A percentile compares a stretch with the other conserved stretches of the same genome.
phyloP scores from a whole-genome alignment of 1,284 basidiomycete genomes.

The Sporisorium sorghi region DNA sequence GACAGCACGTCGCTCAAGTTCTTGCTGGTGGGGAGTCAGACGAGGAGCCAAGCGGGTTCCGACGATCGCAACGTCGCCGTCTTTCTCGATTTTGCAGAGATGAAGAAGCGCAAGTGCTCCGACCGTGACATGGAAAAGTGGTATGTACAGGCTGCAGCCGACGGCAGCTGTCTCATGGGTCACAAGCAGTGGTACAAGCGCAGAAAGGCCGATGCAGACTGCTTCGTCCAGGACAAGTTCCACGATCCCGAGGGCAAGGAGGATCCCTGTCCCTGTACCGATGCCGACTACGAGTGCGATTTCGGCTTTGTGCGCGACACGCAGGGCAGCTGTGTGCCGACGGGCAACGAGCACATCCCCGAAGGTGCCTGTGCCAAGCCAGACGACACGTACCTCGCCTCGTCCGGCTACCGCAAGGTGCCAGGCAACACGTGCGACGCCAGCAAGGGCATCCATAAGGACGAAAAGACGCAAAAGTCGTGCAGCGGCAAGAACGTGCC shows the following conservation, averaged over 20 bases:
- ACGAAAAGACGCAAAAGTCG: conserved; percentile 78
- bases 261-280: conserved; percentile 84
- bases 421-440: conserved; percentile 89
- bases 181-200: conserved; percentile 96
- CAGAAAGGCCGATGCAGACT: conserved; percentile 84
- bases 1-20: conserved; percentile 91
- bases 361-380: conserved; percentile 77
- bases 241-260: conserved; percentile 74
- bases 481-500: conserved; percentile 74
- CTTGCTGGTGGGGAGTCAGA: conserved; percentile 84
- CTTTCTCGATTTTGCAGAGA: conserved; percentile 84
- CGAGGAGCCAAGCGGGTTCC: conserved; percentile 75
- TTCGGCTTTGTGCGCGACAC: conserved; percentile 85
- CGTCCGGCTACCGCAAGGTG: conserved; percentile 90
- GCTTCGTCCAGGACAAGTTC: conserved; percentile 88
- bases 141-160: conserved; percentile 79
- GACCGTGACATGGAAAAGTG: conserved; percentile 85
- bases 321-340: conserved; percentile 78
- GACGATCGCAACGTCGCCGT: conserved; percentile 78
- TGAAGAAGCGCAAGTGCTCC: conserved; percentile 78
- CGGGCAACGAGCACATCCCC: conserved; percentile 86
- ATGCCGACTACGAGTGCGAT: conserved; percentile 93
- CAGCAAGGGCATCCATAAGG: conserved; percentile 75
- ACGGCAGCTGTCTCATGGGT: conserved; percentile 87
- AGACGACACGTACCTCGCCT: conserved; percentile 80